These are phyloP conservation scores for Coffea humblotiana DNA, from an alignment of 305 asterid genomes.

Conservation along the genomic window DNA sequence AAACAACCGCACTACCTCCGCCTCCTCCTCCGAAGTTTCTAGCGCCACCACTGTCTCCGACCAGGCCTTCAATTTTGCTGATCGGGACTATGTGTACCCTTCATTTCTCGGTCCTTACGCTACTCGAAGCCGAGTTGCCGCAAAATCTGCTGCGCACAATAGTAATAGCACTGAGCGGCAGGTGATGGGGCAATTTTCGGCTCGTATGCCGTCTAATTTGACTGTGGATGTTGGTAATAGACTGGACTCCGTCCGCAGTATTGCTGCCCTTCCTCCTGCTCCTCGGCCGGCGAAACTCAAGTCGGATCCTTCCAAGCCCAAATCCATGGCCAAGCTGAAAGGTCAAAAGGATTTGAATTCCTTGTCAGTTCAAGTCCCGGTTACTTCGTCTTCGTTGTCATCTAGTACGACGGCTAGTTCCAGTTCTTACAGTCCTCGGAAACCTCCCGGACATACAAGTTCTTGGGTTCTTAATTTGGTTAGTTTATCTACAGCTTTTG, in stretches of 20 bases:
- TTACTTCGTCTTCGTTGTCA: constrained; percentile 39
- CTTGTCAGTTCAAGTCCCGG: constrained; percentile 51
- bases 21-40: constrained; percentile 19
- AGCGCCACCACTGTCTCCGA: constrained; percentile 31
- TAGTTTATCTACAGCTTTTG: constrained; percentile 16
- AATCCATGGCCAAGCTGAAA: constrained; percentile 44
- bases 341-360: constrained; percentile 58
- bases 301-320: constrained; percentile 24
- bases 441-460: constrained; percentile 26
- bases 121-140: constrained; percentile 61
- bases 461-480: constrained; percentile 55
- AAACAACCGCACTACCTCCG: constrained; percentile 21
- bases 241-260: constrained; percentile 27
- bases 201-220: constrained; percentile 48
- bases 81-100: constrained; percentile 88
- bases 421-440: constrained; percentile 35
- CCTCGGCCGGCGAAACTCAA: constrained; percentile 29
- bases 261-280: constrained; percentile 18
- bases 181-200: constrained; percentile 31
- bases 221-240: constrained; percentile 30
- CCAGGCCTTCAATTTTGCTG: constrained; percentile 56
- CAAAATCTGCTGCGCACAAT: constrained; percentile 45
- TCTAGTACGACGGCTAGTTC: constrained; percentile 30
- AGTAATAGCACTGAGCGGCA: constrained; percentile 21
- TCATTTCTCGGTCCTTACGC: constrained; percentile 88